Conservation (phyloP, 148 eudicot genomes). For the Heliamphora exappendiculata region DNA sequence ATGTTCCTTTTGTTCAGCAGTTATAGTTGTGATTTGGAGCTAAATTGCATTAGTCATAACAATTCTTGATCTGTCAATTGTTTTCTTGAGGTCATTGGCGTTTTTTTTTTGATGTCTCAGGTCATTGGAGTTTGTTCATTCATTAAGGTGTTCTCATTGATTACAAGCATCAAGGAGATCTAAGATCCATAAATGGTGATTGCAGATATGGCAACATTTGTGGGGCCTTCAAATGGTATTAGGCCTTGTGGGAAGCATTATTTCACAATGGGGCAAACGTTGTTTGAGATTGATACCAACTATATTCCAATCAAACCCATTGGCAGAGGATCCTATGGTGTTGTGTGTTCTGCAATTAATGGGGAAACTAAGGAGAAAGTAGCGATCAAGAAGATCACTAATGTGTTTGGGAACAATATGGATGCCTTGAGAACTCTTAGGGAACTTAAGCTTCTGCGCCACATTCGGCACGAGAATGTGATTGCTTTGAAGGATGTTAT, state of each 20-base stretch:
- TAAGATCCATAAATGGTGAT: not conserved
- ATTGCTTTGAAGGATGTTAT: conserved; percentile 42
- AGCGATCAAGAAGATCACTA: conserved; percentile 42
- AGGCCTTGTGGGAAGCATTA: conserved; percentile 32
- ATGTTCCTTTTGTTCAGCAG: not conserved
- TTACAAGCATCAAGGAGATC: not conserved
- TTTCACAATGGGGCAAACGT: conserved; percentile 39
- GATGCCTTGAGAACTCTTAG: conserved; percentile 46
- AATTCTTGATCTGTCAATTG: not conserved
- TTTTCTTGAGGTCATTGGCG: not conserved
- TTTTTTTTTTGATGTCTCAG: too few relatives aligned
- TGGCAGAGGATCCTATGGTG: conserved; percentile 47
- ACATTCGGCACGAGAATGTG: conserved; percentile 40
- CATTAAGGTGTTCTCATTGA: not conserved
- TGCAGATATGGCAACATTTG: conserved; percentile 37
- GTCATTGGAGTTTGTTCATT: too few relatives aligned
- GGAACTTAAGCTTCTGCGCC: conserved; percentile 38
- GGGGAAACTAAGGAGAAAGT: conserved; percentile 43
- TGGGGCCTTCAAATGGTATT: conserved; percentile 40
- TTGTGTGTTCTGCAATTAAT: conserved; percentile 41
- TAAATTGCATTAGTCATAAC: not conserved
- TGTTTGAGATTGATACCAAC: conserved; percentile 39
- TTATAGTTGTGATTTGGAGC: not conserved
- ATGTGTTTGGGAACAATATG: conserved; percentile 38
- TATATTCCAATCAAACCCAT: conserved; percentile 41